Evolutionary conservation across 2,329 filamentous ascomycete genomes (phyloP).

Genomic region (Diaporthe humulicola): DNA sequence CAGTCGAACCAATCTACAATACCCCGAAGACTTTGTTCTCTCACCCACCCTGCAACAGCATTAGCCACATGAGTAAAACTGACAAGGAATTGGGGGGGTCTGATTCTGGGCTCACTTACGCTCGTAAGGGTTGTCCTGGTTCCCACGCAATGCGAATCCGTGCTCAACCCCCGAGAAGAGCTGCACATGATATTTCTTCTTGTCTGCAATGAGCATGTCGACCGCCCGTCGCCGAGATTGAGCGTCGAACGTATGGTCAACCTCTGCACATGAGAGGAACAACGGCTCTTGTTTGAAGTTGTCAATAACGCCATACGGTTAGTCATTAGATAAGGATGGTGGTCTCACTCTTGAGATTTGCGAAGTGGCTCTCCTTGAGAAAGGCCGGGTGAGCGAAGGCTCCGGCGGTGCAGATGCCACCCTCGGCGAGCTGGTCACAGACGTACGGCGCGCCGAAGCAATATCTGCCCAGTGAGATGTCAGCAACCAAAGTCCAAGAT

Average conservation of each 20-base stretch:
- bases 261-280: constrained; percentile 59
- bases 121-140: constrained; percentile 59
- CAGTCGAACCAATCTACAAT: constrained; percentile 21
- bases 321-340: neutral
- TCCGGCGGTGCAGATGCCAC: constrained; percentile 52
- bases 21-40: constrained; percentile 46
- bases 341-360: constrained; percentile 51
- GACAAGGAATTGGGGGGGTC: fast-evolving
- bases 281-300: constrained; percentile 50
- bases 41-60: constrained; percentile 44
- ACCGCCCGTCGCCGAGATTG: constrained; percentile 54
- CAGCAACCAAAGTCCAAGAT: fast-evolving
- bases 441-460: constrained; percentile 60
- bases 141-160: constrained; percentile 72
- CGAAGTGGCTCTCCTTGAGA: constrained; percentile 61
- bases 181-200: constrained; percentile 70
- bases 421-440: constrained; percentile 53
- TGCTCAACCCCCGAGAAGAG: constrained; percentile 73
- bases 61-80: neutral
- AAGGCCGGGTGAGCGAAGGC: constrained; percentile 66
- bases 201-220: constrained; percentile 55
- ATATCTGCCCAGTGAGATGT: constrained; percentile 40
- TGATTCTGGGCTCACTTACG: constrained; percentile 42
- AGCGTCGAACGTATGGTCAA: constrained; percentile 58
- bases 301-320: neutral